These are phyloP conservation scores for Aspergillus felis DNA, from an alignment of 2,329 filamentous ascomycete genomes.

Conservation along the genomic window DNA sequence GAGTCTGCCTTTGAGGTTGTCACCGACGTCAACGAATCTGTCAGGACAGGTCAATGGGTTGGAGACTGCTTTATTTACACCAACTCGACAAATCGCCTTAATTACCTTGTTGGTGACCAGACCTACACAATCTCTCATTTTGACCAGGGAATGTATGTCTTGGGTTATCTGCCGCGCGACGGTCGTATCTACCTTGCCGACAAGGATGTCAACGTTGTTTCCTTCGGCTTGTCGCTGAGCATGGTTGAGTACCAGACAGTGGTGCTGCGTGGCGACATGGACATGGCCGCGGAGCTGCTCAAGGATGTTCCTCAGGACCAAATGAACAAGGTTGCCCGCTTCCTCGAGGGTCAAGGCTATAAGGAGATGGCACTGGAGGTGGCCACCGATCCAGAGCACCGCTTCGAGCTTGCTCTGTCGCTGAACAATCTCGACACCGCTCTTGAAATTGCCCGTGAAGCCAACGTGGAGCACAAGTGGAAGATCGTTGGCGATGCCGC, in stretches of 20 bases:
- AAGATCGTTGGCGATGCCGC: conserved; percentile 94
- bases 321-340: conserved; percentile 96
- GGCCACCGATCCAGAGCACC: conserved; percentile 91
- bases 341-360: conserved; percentile 94
- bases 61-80: conserved; percentile 99
- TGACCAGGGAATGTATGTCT: conserved; percentile 88
- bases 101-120: conserved; percentile 96
- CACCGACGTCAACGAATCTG: conserved; percentile 88
- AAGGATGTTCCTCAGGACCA: conserved; percentile 83
- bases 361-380: conserved; percentile 94
- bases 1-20: conserved; percentile 95
- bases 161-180: conserved; percentile 93
- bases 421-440: conserved; percentile 82
- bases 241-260: conserved; percentile 97
- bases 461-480: conserved; percentile 95
- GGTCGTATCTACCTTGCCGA: conserved; percentile 93
- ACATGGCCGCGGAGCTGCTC: conserved; percentile 81
- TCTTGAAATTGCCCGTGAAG: conserved; percentile 74
- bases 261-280: conserved; percentile 89
- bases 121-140: conserved; percentile 98
- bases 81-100: conserved; percentile 91
- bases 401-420: conserved; percentile 84
- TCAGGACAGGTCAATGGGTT: conserved; percentile 94
- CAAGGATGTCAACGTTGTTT: conserved; percentile 90
- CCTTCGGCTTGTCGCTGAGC: conserved; percentile 83